These are phyloP conservation scores for Trichoderma virens DNA, from an alignment of 495 filamentous ascomycete genomes.

Conservation along the genomic window DNA sequence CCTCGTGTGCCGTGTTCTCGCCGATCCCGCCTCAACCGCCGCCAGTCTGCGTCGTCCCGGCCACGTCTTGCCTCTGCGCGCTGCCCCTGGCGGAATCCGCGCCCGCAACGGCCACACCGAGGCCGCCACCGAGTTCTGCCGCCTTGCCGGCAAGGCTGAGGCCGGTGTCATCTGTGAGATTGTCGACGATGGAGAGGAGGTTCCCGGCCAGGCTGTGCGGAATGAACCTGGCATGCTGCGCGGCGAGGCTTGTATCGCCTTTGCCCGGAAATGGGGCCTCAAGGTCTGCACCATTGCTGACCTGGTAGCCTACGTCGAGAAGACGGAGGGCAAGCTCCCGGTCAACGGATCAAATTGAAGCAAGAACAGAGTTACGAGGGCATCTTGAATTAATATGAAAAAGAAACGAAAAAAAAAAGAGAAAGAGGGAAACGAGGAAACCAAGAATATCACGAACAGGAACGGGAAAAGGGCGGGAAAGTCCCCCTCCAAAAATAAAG, in stretches of 20 bases:
- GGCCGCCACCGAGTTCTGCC: slow-evolving; percentile 81
- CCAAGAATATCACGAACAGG: neutral
- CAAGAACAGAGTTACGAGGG: neutral
- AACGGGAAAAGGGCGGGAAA: neutral
- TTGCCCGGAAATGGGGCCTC: slow-evolving; percentile 82
- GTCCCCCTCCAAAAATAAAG: too few relatives aligned
- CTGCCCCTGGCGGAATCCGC: slow-evolving; percentile 70
- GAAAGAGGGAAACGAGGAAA: neutral
- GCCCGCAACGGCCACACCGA: slow-evolving; percentile 83
- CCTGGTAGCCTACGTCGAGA: slow-evolving; percentile 72
- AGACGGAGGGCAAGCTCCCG: slow-evolving; percentile 45
- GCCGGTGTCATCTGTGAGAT: slow-evolving; percentile 82
- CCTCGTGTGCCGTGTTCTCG: slow-evolving; percentile 71
- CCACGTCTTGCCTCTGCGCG: slow-evolving; percentile 82
- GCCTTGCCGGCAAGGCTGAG: slow-evolving; percentile 62
- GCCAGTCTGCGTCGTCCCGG: slow-evolving; percentile 73
- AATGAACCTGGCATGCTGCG: slow-evolving; percentile 81
- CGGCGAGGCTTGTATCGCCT: slow-evolving; percentile 79
- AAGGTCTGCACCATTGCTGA: slow-evolving; percentile 95
- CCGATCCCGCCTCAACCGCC: slow-evolving; percentile 50
- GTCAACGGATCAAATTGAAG: slow-evolving; percentile 28
- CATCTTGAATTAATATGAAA: neutral
- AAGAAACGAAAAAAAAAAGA: neutral
- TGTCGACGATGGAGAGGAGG: slow-evolving; percentile 67
- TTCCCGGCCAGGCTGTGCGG: slow-evolving; percentile 45